Conservation (phyloP, 2,329 filamentous ascomycete species). For the Coniochaeta pulveracea region DNA sequence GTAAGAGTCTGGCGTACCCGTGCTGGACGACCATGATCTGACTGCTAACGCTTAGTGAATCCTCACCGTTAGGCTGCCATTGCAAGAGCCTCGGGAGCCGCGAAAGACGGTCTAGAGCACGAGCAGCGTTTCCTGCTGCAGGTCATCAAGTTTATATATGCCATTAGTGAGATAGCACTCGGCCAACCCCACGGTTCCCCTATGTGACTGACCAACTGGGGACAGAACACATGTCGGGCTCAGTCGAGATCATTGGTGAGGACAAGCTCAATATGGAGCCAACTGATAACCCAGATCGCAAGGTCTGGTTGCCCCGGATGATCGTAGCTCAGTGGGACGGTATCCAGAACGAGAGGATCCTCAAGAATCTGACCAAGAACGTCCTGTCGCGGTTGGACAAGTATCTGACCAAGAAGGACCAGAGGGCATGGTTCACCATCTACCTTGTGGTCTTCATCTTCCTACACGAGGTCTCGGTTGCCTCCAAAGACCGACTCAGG, state of each 20-base stretch:
- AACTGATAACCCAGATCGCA: conserved; percentile 11
- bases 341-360: conserved; percentile 24
- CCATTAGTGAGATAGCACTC: too few relatives aligned
- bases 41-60: too few relatives aligned
- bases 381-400: conserved; percentile 24
- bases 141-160: neutral
- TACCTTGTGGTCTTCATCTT: conserved; percentile 30
- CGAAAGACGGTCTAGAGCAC: conserved; percentile 7
- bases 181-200: too few relatives aligned
- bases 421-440: conserved; percentile 21
- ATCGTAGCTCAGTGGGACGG: conserved; percentile 33
- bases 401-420: conserved; percentile 21
- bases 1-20: too few relatives aligned
- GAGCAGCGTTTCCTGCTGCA: conserved; percentile 23
- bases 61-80: too few relatives aligned
- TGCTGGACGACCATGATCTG: too few relatives aligned
- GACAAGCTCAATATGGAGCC: conserved; percentile 29
- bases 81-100: too few relatives aligned
- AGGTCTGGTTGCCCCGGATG: conserved; percentile 30
- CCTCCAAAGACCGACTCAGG: conserved; percentile 27
- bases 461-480: conserved; percentile 27
- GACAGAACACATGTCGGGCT: conserved; percentile 32
- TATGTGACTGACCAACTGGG: too few relatives aligned
- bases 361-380: conserved; percentile 19
- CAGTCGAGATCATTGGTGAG: conserved; percentile 26